A percentile compares a stretch with the other conserved stretches of the same genome.
phyloP scores from a whole-genome alignment of 2,329 filamentous ascomycete genomes.

The Trichoderma aggressivum region DNA sequence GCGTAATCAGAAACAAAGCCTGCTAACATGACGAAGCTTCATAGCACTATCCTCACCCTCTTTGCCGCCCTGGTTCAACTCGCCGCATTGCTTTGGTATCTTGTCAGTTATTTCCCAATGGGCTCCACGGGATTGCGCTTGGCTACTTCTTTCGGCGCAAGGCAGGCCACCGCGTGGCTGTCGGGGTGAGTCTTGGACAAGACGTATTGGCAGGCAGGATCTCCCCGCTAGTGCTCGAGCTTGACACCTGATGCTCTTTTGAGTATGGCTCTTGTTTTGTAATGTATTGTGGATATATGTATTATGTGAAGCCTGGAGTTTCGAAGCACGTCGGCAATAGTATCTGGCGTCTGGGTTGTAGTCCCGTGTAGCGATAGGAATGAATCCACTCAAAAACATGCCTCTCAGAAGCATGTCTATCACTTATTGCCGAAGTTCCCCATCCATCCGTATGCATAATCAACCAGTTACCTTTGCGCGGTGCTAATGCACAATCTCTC shows the following conservation, averaged over 20 bases:
- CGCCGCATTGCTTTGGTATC: conserved; percentile 81
- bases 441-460: not conserved
- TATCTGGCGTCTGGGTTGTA: not conserved
- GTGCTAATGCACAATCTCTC: conserved; percentile 11
- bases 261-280: not conserved
- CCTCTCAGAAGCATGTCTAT: not conserved
- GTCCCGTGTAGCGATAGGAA: not conserved
- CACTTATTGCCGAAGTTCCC: not conserved
- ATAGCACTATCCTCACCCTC: conserved; percentile 79
- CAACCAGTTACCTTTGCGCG: not conserved
- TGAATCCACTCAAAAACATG: not conserved
- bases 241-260: not conserved
- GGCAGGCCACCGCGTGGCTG: conserved; percentile 85
- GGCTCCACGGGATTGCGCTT: conserved; percentile 83
- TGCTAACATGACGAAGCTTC: conserved; percentile 55
- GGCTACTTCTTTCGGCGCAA: conserved; percentile 80
- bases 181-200: conserved; percentile 52
- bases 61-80: conserved; percentile 81
- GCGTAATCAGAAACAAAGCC: not conserved
- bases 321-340: not conserved
- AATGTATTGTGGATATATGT: not conserved
- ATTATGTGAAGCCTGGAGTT: not conserved
- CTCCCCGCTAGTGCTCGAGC: not conserved
- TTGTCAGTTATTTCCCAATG: conserved; percentile 98
- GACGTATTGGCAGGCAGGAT: not conserved